A percentile compares a stretch with the other conserved stretches of the same genome.
These are phyloP conservation scores for Sindora glabra DNA, from an alignment of 306 rosid species.

Conservation along the genomic window DNA sequence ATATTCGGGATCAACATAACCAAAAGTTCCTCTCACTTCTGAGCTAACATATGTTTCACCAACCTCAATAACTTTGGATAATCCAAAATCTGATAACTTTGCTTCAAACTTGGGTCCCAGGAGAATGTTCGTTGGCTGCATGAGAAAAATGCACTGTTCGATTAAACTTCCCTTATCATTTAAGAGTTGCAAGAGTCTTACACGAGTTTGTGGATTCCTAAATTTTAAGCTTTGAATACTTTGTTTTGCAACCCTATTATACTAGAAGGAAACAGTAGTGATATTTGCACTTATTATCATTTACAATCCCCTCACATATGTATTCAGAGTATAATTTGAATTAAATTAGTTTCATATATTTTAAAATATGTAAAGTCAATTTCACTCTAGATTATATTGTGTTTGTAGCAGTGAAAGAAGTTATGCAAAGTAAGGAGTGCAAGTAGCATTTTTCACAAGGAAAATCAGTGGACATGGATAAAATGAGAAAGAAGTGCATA, in stretches of 20 bases:
- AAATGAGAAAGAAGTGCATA: background rate
- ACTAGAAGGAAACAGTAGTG: too few relatives aligned
- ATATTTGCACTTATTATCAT: too few relatives aligned
- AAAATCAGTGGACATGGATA: background rate
- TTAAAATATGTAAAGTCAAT: too few relatives aligned
- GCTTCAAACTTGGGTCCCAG: conserved; percentile 55
- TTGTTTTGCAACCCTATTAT: background rate
- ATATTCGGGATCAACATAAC: conserved; percentile 60
- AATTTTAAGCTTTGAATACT: background rate
- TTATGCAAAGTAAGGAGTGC: too few relatives aligned
- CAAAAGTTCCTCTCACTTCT: conserved; percentile 70
- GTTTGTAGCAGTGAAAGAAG: too few relatives aligned
- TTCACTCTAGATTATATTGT: too few relatives aligned
- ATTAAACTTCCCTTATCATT: background rate
- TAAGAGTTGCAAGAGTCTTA: background rate
- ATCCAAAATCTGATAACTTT: conserved; percentile 60
- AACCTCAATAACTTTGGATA: conserved; percentile 40
- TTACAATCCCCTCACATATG: too few relatives aligned
- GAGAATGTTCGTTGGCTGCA: conserved; percentile 64
- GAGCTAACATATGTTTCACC: conserved; percentile 48
- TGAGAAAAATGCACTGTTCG: background rate
- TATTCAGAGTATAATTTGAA: too few relatives aligned
- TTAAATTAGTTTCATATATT: too few relatives aligned
- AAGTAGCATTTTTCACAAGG: too few relatives aligned
- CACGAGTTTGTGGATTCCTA: background rate